phyloP scores from a whole-genome alignment of 1,139 yeast species.

The Kurtzmaniella quercitrusa region DNA sequence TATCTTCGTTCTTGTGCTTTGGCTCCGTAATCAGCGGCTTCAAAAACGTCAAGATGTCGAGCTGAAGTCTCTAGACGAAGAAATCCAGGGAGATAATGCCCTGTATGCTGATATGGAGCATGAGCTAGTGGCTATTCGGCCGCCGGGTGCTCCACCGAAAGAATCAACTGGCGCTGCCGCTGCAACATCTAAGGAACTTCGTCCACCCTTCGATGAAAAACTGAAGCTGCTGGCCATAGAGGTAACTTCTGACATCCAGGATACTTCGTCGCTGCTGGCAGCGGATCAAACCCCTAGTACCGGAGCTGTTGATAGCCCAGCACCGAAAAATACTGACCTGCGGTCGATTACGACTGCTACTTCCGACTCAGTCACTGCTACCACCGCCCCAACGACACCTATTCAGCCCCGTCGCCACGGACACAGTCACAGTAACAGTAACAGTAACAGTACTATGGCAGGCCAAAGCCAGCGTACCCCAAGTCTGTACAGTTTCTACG shows the following conservation, averaged over 20 bases:
- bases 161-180: too few species aligned
- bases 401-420: background rate
- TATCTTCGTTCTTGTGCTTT: conserved; percentile 16
- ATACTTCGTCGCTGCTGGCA: conserved; percentile 6
- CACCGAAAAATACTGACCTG: background rate
- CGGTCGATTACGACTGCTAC: background rate
- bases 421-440: conserved; percentile 5
- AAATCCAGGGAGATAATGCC: conserved; percentile 30
- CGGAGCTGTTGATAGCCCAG: conserved; percentile 1
- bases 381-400: background rate
- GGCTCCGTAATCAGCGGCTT: conserved; percentile 21
- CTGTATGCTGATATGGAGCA: conserved; percentile 37
- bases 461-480: conserved; percentile 13
- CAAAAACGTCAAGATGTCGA: conserved; percentile 30
- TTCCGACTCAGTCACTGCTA: conserved; percentile 1
- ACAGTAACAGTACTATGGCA: conserved; percentile 2
- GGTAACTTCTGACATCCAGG: conserved; percentile 3
- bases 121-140: conserved; percentile 17
- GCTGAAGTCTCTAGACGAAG: conserved; percentile 32
- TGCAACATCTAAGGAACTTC: conserved; percentile 6
- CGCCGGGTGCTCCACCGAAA: conserved; percentile 5
- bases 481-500: conserved; percentile 41
- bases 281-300: conserved; percentile 2
- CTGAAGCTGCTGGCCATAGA: background rate
- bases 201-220: background rate